Evolutionary conservation across 129 eudicot species (phyloP), one percentile per base, ranked within the genome.

Genomic region (Helianthus tuberosus): DNA sequence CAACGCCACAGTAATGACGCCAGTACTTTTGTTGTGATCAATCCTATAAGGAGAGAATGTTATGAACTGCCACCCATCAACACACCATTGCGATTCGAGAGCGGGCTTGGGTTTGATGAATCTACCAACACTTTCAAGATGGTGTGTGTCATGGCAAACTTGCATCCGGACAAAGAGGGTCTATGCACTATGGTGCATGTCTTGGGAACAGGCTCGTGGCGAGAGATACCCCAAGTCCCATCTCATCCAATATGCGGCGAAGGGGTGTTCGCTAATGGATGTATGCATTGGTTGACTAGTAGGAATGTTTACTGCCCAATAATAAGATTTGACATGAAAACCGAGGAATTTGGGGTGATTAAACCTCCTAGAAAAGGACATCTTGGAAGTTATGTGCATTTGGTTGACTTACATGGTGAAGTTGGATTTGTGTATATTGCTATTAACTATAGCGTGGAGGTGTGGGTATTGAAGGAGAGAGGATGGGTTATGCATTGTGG

Each of bases 171-270:
- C 15, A 14, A 20, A 6, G 36, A 3, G 64, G 43, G 15, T 14
- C n/a, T 54, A 25, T 59, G 68, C 59, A 72, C 77, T 58, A 43
- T 72, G 77, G 77, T 72, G 3, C 68, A 72, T 72, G 68, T 44
- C n/a, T 72, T 72, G 44, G 68, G 68, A 3, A 58, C 68, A 2
- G 6, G 11, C 67, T 72, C 59, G 11, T 73, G 77, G 69, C 59
- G 69, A 39, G 44, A 39, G 77, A 46, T 46, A n/a, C 68, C 77
- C 4, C 29, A 72, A 44, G 15, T 61, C 58, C 58, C 59, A 11
- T 2, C 44, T n/a, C 3, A 59, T 60, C 17, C 32, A 29, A 47
- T 60, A 2, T 8, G 17, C 0, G 48, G 12, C 20, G 66, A 72
- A 25, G 48, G 77, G 0, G 48, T 73, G 12, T 73, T 27, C 29